Percentiles rank a stretch among this genome's conserved stretches.
These are phyloP conservation scores for Adansonia digitata DNA, from an alignment of 345 rosid genomes.

Conservation along the genomic window DNA sequence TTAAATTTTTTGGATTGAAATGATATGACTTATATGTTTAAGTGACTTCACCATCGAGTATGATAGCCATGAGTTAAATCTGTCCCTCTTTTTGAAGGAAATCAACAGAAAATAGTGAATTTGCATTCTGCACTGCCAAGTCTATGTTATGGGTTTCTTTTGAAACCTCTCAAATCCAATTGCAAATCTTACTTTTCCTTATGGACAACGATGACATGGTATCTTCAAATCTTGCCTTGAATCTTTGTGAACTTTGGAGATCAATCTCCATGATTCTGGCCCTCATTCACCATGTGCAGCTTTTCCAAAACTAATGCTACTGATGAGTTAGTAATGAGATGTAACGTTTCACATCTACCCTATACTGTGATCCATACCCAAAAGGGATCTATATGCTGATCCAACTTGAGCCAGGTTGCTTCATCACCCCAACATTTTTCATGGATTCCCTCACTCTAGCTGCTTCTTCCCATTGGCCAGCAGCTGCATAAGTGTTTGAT, in stretches of 20 bases:
- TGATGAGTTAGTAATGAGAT: no score
- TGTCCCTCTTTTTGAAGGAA: neutral
- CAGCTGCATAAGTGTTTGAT: constrained; percentile 69
- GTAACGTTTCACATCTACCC: no score
- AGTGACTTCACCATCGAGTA: neutral
- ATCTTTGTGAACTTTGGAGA: neutral
- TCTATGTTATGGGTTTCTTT: neutral
- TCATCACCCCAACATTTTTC: constrained; percentile 36
- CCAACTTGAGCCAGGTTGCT: constrained; percentile 53
- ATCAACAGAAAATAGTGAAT: neutral
- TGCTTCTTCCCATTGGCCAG: constrained; percentile 79
- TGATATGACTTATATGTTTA: neutral
- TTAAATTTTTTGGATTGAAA: neutral
- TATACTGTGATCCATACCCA: no score
- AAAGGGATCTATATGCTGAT: constrained; percentile 30
- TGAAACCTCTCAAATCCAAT: neutral
- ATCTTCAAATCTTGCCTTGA: neutral
- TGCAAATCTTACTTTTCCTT: neutral
- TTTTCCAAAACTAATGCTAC: no score
- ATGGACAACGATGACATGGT: neutral
- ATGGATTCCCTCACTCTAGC: constrained; percentile 42
- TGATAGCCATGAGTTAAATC: neutral
- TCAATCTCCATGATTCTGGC: no score
- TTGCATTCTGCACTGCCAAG: no score
- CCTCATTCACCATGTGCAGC: no score